A percentile compares a stretch with the other conserved stretches of the same genome.
Conservation (phyloP, 495 filamentous ascomycete species). For the Penicillium bialowiezense region DNA sequence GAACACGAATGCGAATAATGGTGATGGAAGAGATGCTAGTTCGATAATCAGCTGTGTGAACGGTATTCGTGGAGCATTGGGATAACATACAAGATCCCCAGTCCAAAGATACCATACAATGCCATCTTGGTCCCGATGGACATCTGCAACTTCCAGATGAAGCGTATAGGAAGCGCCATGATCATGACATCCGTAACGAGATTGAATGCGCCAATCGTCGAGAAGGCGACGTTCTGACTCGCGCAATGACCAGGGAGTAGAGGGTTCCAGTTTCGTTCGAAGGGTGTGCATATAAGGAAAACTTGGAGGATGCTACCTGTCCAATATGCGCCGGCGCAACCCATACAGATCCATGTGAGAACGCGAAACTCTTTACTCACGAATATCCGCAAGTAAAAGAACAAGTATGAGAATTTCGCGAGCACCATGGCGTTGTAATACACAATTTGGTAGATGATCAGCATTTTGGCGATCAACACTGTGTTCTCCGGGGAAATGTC, state of each 20-base stretch:
- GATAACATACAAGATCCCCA: constrained; percentile 17
- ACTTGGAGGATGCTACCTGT: constrained; percentile 21
- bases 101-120: constrained; percentile 16
- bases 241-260: constrained; percentile 14
- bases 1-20: constrained; percentile 21
- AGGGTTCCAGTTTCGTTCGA: constrained; percentile 22
- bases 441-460: constrained; percentile 21
- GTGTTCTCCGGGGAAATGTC: constrained; percentile 16
- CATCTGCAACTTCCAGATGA: constrained; percentile 37
- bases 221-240: constrained; percentile 22
- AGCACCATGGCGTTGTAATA: constrained; percentile 38
- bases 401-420: constrained; percentile 49
- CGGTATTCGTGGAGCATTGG: background rate
- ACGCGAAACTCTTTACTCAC: constrained; percentile 36
- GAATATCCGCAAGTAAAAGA: constrained; percentile 53
- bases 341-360: constrained; percentile 30
- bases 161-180: constrained; percentile 37
- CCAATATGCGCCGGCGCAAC: constrained; percentile 24
- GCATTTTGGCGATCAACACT: constrained; percentile 20
- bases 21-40: constrained; percentile 23
- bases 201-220: constrained; percentile 27
- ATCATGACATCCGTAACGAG: constrained; percentile 44
- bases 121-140: constrained; percentile 17
- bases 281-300: constrained; percentile 33
- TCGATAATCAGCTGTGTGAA: too few species aligned